A percentile compares a stretch with the other conserved stretches of the same genome.
Evolutionary conservation across 1,284 basidiomycete species (phyloP).

Genomic region (Ganoderma lingzhi): DNA sequence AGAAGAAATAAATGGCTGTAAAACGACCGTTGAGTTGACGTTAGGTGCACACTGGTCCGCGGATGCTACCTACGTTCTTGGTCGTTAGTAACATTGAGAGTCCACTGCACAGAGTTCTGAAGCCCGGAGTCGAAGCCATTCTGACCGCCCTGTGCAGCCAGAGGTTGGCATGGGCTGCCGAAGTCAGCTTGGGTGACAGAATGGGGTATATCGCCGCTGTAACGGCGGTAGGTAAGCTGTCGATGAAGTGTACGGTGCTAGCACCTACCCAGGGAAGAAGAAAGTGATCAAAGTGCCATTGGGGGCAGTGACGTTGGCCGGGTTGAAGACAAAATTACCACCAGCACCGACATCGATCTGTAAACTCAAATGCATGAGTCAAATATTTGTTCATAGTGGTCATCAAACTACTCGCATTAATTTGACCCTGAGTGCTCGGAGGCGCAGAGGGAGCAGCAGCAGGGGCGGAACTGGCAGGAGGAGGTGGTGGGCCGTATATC

Average conservation of each 20-base stretch:
- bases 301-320: conserved; percentile 55
- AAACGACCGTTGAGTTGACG: background rate
- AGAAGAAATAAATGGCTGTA: conserved; percentile 72
- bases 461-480: conserved; percentile 35
- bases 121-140: conserved; percentile 64
- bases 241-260: conserved; percentile 18
- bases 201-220: conserved; percentile 43
- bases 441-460: conserved; percentile 53
- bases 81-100: conserved; percentile 59
- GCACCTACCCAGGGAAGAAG: conserved; percentile 59
- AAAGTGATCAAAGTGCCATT: conserved; percentile 61
- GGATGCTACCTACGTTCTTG: conserved; percentile 48
- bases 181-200: conserved; percentile 66
- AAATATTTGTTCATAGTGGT: background rate
- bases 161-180: conserved; percentile 54
- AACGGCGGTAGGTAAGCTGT: background rate
- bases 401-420: conserved; percentile 49
- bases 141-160: conserved; percentile 47
- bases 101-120: conserved; percentile 49
- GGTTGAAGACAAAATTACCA: conserved; percentile 52
- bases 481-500: conserved; percentile 39
- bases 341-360: conserved; percentile 56
- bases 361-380: background rate
- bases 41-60: conserved; percentile 1
- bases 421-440: conserved; percentile 47